phyloP scores from a whole-genome alignment of 352 stramenopile genomes.

The Globisporangium paroecandrum region DNA sequence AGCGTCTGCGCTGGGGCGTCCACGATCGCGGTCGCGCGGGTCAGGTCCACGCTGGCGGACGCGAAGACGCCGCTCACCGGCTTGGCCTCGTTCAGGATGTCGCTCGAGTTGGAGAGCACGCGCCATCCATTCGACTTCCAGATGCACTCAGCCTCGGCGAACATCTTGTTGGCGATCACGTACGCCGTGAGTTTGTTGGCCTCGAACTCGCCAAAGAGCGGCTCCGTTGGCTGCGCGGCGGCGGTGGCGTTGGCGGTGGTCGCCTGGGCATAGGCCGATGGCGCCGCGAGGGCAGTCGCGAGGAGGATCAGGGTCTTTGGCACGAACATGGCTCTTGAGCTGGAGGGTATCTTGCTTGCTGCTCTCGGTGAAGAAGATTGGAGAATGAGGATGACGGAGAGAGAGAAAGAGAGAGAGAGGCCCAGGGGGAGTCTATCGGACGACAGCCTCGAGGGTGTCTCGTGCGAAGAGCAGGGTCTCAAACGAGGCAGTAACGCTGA shows the following conservation, averaged over 20 bases:
- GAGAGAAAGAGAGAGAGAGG: not conserved
- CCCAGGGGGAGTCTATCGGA: too few species aligned
- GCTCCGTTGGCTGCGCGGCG: slow-evolving; percentile 4
- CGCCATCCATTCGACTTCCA: slow-evolving; percentile 26
- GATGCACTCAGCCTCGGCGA: slow-evolving; percentile 28
- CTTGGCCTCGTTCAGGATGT: slow-evolving; percentile 30
- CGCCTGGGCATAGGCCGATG: slow-evolving; percentile 2
- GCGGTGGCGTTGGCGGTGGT: not conserved
- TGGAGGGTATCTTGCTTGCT: slow-evolving; percentile 1
- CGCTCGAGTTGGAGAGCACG: slow-evolving; percentile 28
- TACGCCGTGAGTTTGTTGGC: slow-evolving; percentile 20
- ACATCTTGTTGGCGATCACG: slow-evolving; percentile 23
- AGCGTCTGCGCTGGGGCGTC: slow-evolving; percentile 26
- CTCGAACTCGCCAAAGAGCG: slow-evolving; percentile 24
- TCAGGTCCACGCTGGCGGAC: slow-evolving; percentile 22
- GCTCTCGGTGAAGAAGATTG: not conserved
- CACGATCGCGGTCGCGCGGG: slow-evolving; percentile 24
- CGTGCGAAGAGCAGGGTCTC: not conserved
- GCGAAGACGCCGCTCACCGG: slow-evolving; percentile 28
- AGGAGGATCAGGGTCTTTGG: slow-evolving; percentile 19
- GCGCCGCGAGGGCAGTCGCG: slow-evolving; percentile 2
- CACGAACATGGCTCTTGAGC: slow-evolving; percentile 20
- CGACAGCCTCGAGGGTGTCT: not conserved
- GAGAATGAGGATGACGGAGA: not conserved
- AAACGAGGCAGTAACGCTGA: not conserved